Evolutionary conservation across 2,329 filamentous ascomycete genomes (phyloP).

Genomic region (Fusarium chuoi): DNA sequence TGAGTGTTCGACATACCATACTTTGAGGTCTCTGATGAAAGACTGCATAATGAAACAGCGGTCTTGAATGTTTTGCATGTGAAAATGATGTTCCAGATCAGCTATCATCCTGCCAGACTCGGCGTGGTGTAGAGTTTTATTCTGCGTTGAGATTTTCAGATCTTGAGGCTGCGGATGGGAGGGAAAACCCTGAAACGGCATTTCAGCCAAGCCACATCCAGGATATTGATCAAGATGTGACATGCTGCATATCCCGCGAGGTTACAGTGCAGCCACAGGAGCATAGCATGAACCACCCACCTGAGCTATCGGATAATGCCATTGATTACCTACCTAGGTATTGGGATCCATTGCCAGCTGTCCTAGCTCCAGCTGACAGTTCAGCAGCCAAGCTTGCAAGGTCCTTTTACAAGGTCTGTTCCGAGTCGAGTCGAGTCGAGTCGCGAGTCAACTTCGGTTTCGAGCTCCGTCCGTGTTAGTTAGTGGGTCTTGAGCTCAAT

Average conservation of each 20-base stretch:
- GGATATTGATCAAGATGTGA: background rate
- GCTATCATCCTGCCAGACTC: background rate
- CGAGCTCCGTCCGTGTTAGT: background rate
- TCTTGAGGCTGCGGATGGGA: background rate
- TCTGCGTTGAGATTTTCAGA: background rate
- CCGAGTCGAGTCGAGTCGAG: background rate
- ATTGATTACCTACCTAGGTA: background rate
- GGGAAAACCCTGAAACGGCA: background rate
- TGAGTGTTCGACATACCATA: constrained; percentile 67
- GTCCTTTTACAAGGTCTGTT: background rate
- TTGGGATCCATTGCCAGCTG: background rate
- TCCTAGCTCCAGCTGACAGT: constrained; percentile 1
- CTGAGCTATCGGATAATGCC: background rate
- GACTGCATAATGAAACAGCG: background rate
- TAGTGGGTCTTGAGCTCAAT: constrained; percentile 29
- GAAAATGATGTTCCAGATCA: background rate
- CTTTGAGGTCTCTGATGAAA: constrained; percentile 1
- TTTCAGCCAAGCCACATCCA: constrained; percentile 9
- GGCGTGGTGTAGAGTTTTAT: background rate
- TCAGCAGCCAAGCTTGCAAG: background rate
- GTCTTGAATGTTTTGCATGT: constrained; percentile 3
- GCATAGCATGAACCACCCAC: constrained; percentile 1
- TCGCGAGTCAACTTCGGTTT: background rate
- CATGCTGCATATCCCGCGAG: background rate
- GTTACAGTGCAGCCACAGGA: constrained; percentile 3